A percentile compares a stretch with the other conserved stretches of the same genome.
Conservation (phyloP, 768 basidiomycete species). For the Brasilioporus rufonigricans region DNA sequence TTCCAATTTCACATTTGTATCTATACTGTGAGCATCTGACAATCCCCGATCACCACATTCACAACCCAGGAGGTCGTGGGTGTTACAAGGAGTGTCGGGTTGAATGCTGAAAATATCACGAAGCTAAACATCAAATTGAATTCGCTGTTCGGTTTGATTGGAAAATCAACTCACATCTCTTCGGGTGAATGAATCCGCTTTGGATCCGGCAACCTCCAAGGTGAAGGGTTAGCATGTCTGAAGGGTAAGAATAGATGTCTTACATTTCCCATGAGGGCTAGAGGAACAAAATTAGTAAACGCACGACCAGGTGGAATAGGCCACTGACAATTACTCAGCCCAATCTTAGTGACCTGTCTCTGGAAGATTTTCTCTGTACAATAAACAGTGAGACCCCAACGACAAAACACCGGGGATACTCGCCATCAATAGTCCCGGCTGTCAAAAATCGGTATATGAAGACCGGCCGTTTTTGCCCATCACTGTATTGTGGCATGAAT, state of each 20-base stretch:
- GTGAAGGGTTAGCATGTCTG: conserved; percentile 7
- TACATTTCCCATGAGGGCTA: conserved; percentile 75
- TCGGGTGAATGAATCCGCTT: conserved; percentile 81
- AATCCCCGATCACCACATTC: conserved; percentile 45
- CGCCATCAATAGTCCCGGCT: conserved; percentile 87
- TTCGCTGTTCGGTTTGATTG: background rate
- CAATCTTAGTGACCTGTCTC: conserved; percentile 91
- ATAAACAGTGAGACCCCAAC: background rate
- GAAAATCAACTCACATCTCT: conserved; percentile 65
- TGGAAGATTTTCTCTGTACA: conserved; percentile 84
- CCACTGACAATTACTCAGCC: conserved; percentile 77
- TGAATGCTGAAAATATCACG: conserved; percentile 92
- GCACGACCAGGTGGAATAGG: conserved; percentile 4
- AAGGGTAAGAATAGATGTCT: conserved; percentile 6
- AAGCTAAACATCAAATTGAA: conserved; percentile 47
- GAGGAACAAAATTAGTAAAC: conserved; percentile 8
- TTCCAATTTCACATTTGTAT: conserved; percentile 18
- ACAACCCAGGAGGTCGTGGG: conserved; percentile 89
- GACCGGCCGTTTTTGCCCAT: conserved; percentile 91
- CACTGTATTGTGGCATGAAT: conserved; percentile 44
- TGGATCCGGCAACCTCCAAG: conserved; percentile 50
- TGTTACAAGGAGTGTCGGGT: conserved; percentile 76
- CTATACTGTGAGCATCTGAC: background rate
- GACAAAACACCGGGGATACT: conserved; percentile 9
- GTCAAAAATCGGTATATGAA: conserved; percentile 88